Evolutionary conservation across 2,329 filamentous ascomycete genomes (phyloP).

Genomic region (Fusarium tjaetaba): DNA sequence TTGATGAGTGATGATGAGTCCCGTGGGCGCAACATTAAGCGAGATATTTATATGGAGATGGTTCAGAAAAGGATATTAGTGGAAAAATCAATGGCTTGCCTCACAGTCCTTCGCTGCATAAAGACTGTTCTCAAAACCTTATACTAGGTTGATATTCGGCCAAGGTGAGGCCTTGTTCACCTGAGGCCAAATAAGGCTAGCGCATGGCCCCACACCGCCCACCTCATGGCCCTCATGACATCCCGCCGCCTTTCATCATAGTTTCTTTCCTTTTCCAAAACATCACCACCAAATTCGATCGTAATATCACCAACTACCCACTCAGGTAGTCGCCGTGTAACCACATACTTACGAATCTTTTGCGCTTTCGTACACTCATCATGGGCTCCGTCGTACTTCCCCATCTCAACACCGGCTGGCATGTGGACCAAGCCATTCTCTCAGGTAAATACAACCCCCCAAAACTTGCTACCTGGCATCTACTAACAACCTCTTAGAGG

Average conservation of each 20-base stretch:
- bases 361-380: neutral
- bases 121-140: neutral
- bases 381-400: conserved; percentile 91
- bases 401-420: conserved; percentile 92
- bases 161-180: conserved; percentile 17
- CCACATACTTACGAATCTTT: too few relatives aligned
- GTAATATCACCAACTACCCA: neutral
- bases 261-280: conserved; percentile 10
- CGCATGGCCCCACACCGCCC: neutral
- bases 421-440: conserved; percentile 94
- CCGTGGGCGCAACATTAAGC: neutral
- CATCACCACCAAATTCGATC: neutral
- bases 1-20: conserved; percentile 16
- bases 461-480: neutral
- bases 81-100: neutral
- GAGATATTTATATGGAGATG: neutral
- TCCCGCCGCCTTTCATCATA: conserved; percentile 24
- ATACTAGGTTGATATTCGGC: neutral
- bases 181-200: conserved; percentile 5
- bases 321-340: neutral
- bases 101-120: neutral
- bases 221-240: neutral
- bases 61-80: neutral
- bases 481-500: conserved; percentile 61
- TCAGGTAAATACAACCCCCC: conserved; percentile 46